Conservation (phyloP, 2,329 filamentous ascomycete species). For the Trichophyton schoenleinii region DNA sequence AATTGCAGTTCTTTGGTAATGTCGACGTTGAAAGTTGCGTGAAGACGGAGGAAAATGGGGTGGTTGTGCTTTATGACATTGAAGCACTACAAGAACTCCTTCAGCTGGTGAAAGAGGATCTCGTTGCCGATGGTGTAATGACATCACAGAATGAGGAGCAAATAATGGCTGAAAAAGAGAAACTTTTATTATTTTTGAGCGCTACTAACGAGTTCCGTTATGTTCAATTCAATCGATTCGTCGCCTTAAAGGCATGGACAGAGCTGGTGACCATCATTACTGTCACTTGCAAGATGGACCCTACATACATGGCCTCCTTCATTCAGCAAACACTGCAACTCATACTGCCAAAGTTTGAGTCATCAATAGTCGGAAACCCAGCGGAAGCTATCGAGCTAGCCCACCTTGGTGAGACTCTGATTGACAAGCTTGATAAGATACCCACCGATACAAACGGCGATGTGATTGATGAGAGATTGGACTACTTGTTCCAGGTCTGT, state of each 20-base stretch:
- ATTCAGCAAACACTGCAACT: constrained; percentile 77
- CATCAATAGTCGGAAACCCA: constrained; percentile 55
- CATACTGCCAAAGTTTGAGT: constrained; percentile 76
- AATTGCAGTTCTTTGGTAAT: constrained; percentile 49
- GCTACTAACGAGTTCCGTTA: constrained; percentile 30
- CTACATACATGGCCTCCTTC: constrained; percentile 59
- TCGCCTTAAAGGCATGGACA: constrained; percentile 69
- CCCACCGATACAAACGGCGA: constrained; percentile 38
- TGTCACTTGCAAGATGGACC: constrained; percentile 66
- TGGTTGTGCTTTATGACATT: constrained; percentile 50
- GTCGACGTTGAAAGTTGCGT: constrained; percentile 56
- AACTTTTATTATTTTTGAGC: constrained; percentile 27
- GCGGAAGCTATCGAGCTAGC: constrained; percentile 64
- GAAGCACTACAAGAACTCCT: constrained; percentile 62
- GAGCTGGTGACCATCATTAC: constrained; percentile 74
- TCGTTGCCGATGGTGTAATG: constrained; percentile 33
- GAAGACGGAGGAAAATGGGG: constrained; percentile 44
- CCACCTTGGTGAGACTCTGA: constrained; percentile 57
- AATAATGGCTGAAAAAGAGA: constrained; percentile 28
- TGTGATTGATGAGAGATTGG: constrained; percentile 75
- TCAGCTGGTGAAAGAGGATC: constrained; percentile 35
- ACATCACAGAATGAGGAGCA: constrained; percentile 31
- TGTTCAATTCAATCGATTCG: constrained; percentile 40
- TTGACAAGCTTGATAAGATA: constrained; percentile 30
- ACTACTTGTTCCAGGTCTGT: constrained; percentile 80